Evolutionary conservation across 306 rosid genomes (phyloP).

Genomic region (Quercus suber): DNA sequence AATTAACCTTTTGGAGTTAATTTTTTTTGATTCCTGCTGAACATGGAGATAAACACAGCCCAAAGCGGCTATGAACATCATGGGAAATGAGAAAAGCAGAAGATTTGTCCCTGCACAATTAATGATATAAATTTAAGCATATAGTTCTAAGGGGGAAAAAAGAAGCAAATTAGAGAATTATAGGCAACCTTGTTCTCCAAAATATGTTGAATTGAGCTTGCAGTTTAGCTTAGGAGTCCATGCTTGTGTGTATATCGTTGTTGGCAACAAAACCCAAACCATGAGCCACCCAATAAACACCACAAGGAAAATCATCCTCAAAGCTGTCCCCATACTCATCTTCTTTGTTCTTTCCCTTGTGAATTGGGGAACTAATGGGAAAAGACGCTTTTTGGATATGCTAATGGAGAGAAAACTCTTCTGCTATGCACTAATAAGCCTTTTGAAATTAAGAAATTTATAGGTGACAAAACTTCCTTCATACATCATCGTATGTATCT

Average conservation of each 20-base stretch:
- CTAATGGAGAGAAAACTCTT: not conserved
- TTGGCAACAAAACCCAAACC: slow-evolving; percentile 57
- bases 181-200: slow-evolving; percentile 48
- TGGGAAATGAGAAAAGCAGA: slow-evolving; percentile 57
- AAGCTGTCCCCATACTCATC: slow-evolving; percentile 22
- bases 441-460: not conserved
- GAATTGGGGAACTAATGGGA: not conserved
- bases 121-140: not conserved
- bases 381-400: not conserved
- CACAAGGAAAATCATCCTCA: slow-evolving; percentile 26
- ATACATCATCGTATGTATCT: not conserved
- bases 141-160: not conserved
- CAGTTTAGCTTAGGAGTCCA: slow-evolving; percentile 39
- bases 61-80: slow-evolving; percentile 50
- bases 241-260: slow-evolving; percentile 30
- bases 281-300: slow-evolving; percentile 50
- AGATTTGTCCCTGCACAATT: slow-evolving; percentile 46
- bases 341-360: not conserved
- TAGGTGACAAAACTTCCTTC: not conserved
- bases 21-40: slow-evolving; percentile 21
- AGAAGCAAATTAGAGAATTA: not conserved
- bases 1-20: slow-evolving; percentile 26
- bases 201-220: slow-evolving; percentile 47
- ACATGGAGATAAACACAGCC: slow-evolving; percentile 59
- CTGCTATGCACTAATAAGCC: not conserved